A percentile compares a stretch with the other conserved stretches of the same genome.
phyloP scores from a whole-genome alignment of 23 red algal genomes.

The Gracilaria domingensis region DNA sequence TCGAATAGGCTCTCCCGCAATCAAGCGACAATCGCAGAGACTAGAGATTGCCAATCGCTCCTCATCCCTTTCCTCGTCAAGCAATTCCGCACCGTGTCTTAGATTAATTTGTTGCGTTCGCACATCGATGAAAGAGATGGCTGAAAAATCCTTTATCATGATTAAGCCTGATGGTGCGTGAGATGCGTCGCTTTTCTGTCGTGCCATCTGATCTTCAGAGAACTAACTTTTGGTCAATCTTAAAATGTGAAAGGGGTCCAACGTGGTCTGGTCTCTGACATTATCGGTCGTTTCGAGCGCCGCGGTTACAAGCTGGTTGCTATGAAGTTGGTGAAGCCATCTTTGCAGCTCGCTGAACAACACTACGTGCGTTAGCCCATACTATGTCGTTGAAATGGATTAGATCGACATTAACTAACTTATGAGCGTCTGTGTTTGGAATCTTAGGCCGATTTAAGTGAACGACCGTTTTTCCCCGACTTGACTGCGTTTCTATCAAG shows the following conservation, averaged over 20 bases:
- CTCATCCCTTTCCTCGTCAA: no score
- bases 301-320: constrained; percentile 87
- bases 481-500: constrained; percentile 85
- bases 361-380: constrained; percentile 79
- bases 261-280: constrained; percentile 79
- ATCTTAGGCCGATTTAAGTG: constrained; percentile 49
- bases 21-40: no score
- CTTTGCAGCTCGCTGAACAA: constrained; percentile 62
- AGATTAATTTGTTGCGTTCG: neutral
- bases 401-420: neutral
- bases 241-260: constrained; percentile 56
- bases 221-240: constrained; percentile 17
- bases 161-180: constrained; percentile 76
- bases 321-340: constrained; percentile 83
- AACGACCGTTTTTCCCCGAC: constrained; percentile 84
- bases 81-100: neutral
- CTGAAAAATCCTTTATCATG: constrained; percentile 66
- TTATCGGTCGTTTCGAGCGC: constrained; percentile 91
- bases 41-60: no score
- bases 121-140: constrained; percentile 22
- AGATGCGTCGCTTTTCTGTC: neutral
- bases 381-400: neutral
- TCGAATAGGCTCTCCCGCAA: no score
- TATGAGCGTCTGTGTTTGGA: neutral
- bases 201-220: neutral